Base-by-base conservation (phyloP, 2,329 filamentous ascomycete genomes). In the Tolypocladium nubicola region DNA sequence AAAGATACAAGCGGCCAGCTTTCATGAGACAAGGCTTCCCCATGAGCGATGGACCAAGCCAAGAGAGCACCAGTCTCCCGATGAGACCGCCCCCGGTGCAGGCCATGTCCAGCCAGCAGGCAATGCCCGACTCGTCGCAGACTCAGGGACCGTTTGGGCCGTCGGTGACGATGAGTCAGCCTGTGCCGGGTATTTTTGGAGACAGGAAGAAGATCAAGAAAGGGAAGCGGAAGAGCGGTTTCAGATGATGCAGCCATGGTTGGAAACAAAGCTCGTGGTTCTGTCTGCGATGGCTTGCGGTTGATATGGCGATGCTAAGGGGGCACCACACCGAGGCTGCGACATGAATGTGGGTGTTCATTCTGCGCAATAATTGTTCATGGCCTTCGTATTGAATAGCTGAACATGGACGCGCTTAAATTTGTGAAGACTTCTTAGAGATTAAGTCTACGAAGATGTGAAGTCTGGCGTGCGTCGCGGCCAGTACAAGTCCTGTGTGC, bases 111-210 rank as follows among this genome's bases (percentile, higher is more conserved):
- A 74, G 72, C 52, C 72, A 74, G 58, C 64, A 63, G 54, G 67
- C 61, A 33, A 58, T 62, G 9, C 67, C 67, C 1, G 64, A 60
- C 54, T 74, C 71, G 30, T 71, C 70, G 30, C 74, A 75, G 63
- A 68, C 64, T 40, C 66, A 70, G 43, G 65, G 61, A 1, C 55
- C 63, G 1, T 56, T 65, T 14, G 63, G 65, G 45, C 64, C 70
- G n/a, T 64, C 65, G 3, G 60, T 71, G 55, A 68, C 70, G n/a
- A 77, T 77, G 71, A 78, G 76, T 55, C 77, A 79, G 62, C 73
- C 75, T 11, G 64, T 75, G 16, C 58, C 70, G n/a, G 79, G 79
- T 2, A 61, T 67, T 5, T 79, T 78, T 72, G 78, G 78, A 33
- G 72, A 72, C 61, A 69, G 77, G 54, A 71, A 70, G 59, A 70